Conservation (phyloP, 164 flowering plant genomes). For the Berberis vulgaris region DNA sequence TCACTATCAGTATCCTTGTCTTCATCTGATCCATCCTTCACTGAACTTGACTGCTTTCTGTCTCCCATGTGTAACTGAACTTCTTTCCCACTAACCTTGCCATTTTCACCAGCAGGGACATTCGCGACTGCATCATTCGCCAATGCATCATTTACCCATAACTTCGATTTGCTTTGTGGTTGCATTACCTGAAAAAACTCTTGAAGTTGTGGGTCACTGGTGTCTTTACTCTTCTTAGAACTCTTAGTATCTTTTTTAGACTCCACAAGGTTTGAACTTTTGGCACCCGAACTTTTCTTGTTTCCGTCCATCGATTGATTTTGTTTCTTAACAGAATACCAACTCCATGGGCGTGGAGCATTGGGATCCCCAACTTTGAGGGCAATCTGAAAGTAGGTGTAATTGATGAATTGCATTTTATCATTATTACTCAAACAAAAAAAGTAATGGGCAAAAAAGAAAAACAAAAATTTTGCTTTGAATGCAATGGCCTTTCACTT, state of each 20-base stretch:
- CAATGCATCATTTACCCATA: conserved; percentile 84
- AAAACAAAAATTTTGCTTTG: too few species aligned
- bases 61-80: conserved; percentile 14
- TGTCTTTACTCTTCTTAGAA: conserved; percentile 20
- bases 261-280: conserved; percentile 12
- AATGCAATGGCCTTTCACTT: too few species aligned
- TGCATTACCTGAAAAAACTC: conserved; percentile 89
- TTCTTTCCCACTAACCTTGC: conserved; percentile 14
- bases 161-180: conserved; percentile 61
- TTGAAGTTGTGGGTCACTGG: conserved; percentile 55
- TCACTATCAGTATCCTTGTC: conserved; percentile 8
- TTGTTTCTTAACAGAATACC: conserved; percentile 46
- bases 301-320: conserved; percentile 20
- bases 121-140: conserved; percentile 5
- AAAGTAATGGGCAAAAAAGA: background rate
- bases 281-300: conserved; percentile 12
- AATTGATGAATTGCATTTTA: background rate
- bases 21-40: conserved; percentile 15
- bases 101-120: conserved; percentile 16
- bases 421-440: background rate
- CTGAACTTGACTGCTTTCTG: conserved; percentile 9
- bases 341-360: conserved; percentile 93
- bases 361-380: conserved; percentile 72
- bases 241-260: conserved; percentile 25
- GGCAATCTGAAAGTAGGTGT: conserved; percentile 44